These are phyloP conservation scores for Berkeleyomyces basicola DNA, from an alignment of 2,329 filamentous ascomycete genomes.

Conservation along the genomic window DNA sequence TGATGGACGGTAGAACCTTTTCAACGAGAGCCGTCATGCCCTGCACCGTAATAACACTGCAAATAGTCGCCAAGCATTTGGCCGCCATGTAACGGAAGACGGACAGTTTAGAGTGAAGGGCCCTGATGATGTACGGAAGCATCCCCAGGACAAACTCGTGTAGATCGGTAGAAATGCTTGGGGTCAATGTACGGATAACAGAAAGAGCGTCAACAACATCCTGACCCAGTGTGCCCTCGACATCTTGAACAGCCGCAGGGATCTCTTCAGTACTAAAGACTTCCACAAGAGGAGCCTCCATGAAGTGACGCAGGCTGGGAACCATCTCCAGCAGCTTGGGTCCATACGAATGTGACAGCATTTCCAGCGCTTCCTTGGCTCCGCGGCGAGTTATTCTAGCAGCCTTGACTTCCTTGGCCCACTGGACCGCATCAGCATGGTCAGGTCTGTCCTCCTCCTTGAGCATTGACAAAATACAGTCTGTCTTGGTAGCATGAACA, in stretches of 20 bases:
- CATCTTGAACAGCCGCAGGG: constrained; percentile 55
- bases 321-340: constrained; percentile 62
- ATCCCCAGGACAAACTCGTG: constrained; percentile 68
- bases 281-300: constrained; percentile 61
- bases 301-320: constrained; percentile 63
- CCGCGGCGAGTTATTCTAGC: constrained; percentile 82
- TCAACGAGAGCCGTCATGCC: constrained; percentile 95
- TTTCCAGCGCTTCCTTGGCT: constrained; percentile 85
- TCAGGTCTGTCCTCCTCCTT: constrained; percentile 96
- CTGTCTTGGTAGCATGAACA: constrained; percentile 60
- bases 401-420: constrained; percentile 73
- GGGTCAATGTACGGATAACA: constrained; percentile 77
- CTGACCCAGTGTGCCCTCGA: constrained; percentile 64
- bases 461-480: constrained; percentile 76
- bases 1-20: constrained; percentile 80
- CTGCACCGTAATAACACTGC: constrained; percentile 86
- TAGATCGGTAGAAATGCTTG: constrained; percentile 63
- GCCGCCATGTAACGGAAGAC: constrained; percentile 93
- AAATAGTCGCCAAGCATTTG: constrained; percentile 93
- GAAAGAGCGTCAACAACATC: constrained; percentile 90
- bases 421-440: constrained; percentile 77
- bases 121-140: constrained; percentile 72
- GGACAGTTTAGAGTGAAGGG: constrained; percentile 71
- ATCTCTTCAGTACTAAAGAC: constrained; percentile 53
- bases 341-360: constrained; percentile 67